Percentiles rank a stretch among this genome's conserved stretches.
phyloP scores from a whole-genome alignment of 345 rosid genomes.

The Hibiscus trionum region DNA sequence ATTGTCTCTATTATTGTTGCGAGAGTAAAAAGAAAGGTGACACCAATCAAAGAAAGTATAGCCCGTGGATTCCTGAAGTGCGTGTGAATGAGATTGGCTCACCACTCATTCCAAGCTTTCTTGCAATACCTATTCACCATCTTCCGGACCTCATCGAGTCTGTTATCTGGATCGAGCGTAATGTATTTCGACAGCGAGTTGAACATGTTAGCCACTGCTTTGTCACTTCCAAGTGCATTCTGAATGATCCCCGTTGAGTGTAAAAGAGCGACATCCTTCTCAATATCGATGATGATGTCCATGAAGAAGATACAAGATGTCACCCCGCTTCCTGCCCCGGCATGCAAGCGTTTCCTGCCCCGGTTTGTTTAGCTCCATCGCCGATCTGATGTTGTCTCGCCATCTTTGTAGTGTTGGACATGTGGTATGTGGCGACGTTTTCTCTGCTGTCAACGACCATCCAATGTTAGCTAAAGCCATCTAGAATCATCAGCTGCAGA shows the following conservation, averaged over 20 bases:
- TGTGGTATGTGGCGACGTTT: not conserved
- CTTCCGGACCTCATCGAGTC: not conserved
- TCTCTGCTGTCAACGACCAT: not conserved
- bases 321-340: slow-evolving; percentile 22
- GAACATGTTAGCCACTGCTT: slow-evolving; percentile 39
- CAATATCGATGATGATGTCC: slow-evolving; percentile 23
- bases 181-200: slow-evolving; percentile 17
- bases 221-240: slow-evolving; percentile 38
- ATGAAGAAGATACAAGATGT: slow-evolving; percentile 33
- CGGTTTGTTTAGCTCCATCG: slow-evolving; percentile 10
- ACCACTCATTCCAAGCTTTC: no score
- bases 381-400: slow-evolving; percentile 23
- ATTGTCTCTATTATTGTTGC: no score
- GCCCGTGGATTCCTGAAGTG: not conserved
- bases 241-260: slow-evolving; percentile 35
- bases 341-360: not conserved
- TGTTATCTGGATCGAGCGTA: not conserved
- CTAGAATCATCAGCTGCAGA: slow-evolving; percentile 38
- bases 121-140: no score
- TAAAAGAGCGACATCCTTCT: slow-evolving; percentile 22
- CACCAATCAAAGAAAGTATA: no score
- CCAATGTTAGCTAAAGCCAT: slow-evolving; percentile 13
- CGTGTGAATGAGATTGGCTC: no score
- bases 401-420: not conserved
- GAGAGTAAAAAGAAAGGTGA: no score